These are phyloP conservation scores for Drechslerella dactyloides DNA, from an alignment of 2,329 filamentous ascomycete genomes.

Conservation along the genomic window DNA sequence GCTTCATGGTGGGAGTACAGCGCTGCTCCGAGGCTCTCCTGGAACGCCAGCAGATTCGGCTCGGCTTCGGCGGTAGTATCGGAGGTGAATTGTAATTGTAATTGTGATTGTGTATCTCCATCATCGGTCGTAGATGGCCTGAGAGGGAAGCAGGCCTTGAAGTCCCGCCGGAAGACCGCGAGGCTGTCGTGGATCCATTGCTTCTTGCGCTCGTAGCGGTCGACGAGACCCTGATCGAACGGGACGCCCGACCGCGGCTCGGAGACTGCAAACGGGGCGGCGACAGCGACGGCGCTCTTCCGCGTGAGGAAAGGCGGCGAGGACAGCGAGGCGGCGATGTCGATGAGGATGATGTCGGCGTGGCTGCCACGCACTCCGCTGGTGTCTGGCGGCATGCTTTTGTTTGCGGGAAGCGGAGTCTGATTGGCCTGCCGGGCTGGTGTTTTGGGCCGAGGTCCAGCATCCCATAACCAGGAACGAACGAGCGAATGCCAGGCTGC, in stretches of 20 bases:
- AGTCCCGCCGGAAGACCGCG: constrained; percentile 10
- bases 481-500: neutral
- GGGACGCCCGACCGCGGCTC: constrained; percentile 36
- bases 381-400: constrained; percentile 18
- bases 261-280: constrained; percentile 14
- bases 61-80: constrained; percentile 6
- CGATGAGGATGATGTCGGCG: constrained; percentile 36
- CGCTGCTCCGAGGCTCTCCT: constrained; percentile 30
- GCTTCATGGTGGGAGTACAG: constrained; percentile 7
- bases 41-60: constrained; percentile 33
- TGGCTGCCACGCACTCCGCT: constrained; percentile 27
- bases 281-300: constrained; percentile 9
- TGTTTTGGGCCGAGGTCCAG: constrained; percentile 49
- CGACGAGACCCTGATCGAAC: constrained; percentile 35
- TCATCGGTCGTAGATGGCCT: constrained; percentile 1
- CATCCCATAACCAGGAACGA: constrained; percentile 2
- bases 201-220: constrained; percentile 30
- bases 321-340: constrained; percentile 39
- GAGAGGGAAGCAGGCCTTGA: constrained; percentile 27
- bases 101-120: neutral
- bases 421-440: constrained; percentile 39
- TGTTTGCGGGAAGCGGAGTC: constrained; percentile 26
- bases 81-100: neutral
- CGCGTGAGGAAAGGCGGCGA: constrained; percentile 35
- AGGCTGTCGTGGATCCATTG: constrained; percentile 26